A percentile compares a stretch with the other conserved stretches of the same genome.
These are phyloP conservation scores for Sclerotinia subarctica DNA, from an alignment of 2,329 filamentous ascomycete species.

Conservation along the genomic window DNA sequence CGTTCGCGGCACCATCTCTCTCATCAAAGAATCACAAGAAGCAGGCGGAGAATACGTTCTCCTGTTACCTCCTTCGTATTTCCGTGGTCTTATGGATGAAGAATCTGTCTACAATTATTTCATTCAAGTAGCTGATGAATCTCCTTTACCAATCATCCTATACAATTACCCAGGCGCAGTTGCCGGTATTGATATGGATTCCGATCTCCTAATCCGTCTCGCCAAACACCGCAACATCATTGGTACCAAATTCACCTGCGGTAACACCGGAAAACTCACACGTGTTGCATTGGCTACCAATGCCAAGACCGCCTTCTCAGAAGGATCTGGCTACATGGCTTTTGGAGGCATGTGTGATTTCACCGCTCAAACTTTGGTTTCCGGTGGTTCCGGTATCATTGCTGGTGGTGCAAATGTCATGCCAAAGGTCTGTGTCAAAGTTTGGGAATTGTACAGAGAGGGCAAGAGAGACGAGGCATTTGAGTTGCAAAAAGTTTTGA, in stretches of 20 bases:
- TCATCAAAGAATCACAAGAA: slow-evolving; percentile 62
- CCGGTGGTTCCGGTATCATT: slow-evolving; percentile 79
- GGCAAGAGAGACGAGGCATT: slow-evolving; percentile 74
- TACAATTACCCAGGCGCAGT: slow-evolving; percentile 93
- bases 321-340: slow-evolving; percentile 72
- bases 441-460: slow-evolving; percentile 72
- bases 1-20: slow-evolving; percentile 74
- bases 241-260: slow-evolving; percentile 89
- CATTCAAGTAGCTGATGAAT: slow-evolving; percentile 64
- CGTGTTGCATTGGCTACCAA: slow-evolving; percentile 71
- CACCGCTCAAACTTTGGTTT: slow-evolving; percentile 75
- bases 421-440: slow-evolving; percentile 74
- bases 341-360: slow-evolving; percentile 89
- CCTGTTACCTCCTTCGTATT: slow-evolving; percentile 79
- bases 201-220: slow-evolving; percentile 77
- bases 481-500: slow-evolving; percentile 72
- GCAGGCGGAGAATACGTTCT: slow-evolving; percentile 79
- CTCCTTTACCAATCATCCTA: slow-evolving; percentile 73
- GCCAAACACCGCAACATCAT: slow-evolving; percentile 79
- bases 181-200: slow-evolving; percentile 84
- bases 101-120: slow-evolving; percentile 71
- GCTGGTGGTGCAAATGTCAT: slow-evolving; percentile 82
- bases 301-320: slow-evolving; percentile 61
- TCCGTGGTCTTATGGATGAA: slow-evolving; percentile 67
- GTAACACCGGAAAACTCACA: slow-evolving; percentile 84